Conservation (phyloP, 345 rosid genomes). For the Pelargonium nanum region DNA sequence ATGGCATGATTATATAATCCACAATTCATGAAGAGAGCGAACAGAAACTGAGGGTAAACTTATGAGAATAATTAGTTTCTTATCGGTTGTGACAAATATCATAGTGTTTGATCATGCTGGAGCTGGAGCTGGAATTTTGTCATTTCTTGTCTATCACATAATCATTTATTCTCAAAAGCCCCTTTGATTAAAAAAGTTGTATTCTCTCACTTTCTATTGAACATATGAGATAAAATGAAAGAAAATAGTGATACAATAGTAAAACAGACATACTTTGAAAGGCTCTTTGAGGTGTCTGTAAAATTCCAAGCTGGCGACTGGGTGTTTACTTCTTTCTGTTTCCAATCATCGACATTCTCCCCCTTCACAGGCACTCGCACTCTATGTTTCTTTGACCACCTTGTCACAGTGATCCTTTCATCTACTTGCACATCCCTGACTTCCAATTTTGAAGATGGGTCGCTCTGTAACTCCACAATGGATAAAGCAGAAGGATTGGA, state of each 20-base stretch:
- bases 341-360: slow-evolving; percentile 56
- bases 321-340: slow-evolving; percentile 40
- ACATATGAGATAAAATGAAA: slow-evolving; percentile 3
- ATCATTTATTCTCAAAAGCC: background rate
- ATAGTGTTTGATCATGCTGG: background rate
- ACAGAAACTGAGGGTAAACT: too few species aligned
- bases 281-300: slow-evolving; percentile 36
- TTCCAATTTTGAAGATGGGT: slow-evolving; percentile 38
- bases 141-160: background rate
- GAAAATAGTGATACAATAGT: slow-evolving; percentile 1
- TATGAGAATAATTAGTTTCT: background rate
- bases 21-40: background rate
- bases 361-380: slow-evolving; percentile 40
- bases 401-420: slow-evolving; percentile 70
- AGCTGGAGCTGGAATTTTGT: background rate
- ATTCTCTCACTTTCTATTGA: background rate
- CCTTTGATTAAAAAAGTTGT: background rate
- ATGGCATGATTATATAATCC: background rate
- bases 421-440: slow-evolving; percentile 82
- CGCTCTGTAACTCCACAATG: slow-evolving; percentile 39
- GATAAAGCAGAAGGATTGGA: slow-evolving; percentile 46
- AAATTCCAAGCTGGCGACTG: slow-evolving; percentile 59
- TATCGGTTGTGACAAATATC: background rate
- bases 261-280: slow-evolving; percentile 38
- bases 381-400: slow-evolving; percentile 79